Conservation (phyloP, 345 rosid species). For the Sisymbrium irio region DNA sequence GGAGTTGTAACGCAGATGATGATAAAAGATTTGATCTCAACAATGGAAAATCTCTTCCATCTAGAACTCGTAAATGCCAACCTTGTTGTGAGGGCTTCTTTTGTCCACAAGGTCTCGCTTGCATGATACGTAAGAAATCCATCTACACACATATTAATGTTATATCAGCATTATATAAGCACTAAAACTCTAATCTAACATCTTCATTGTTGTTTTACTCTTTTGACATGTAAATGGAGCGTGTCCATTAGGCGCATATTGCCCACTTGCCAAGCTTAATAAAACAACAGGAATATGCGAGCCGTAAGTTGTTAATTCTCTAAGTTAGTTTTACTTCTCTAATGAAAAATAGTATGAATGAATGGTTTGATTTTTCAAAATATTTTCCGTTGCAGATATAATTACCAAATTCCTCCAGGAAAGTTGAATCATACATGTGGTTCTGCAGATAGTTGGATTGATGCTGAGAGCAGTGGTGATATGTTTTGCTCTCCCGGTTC, state of each 20-base stretch:
- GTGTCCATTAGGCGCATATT: conserved; percentile 81
- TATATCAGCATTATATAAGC: neutral
- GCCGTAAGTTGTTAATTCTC: conserved; percentile 60
- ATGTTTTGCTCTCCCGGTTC: conserved; percentile 85
- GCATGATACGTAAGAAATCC: conserved; percentile 86
- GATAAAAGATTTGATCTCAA: conserved; percentile 42
- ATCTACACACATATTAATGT: neutral
- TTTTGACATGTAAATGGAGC: conserved; percentile 46
- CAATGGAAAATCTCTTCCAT: conserved; percentile 48
- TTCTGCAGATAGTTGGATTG: conserved; percentile 76
- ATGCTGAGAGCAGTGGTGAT: conserved; percentile 50
- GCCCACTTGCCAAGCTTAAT: conserved; percentile 78
- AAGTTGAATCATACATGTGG: conserved; percentile 70
- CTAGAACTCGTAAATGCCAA: conserved; percentile 59
- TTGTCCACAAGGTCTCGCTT: conserved; percentile 88
- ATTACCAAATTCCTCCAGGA: conserved; percentile 74
- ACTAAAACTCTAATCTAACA: conserved; percentile 11
- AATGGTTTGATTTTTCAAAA: neutral
- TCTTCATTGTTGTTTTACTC: neutral
- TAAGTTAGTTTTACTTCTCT: neutral
- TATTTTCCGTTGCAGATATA: conserved; percentile 48
- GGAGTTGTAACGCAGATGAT: conserved; percentile 63
- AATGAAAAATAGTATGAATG: neutral
- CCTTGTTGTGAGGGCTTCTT: conserved; percentile 98
- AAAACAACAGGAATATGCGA: conserved; percentile 65